Evolutionary conservation across 1,284 basidiomycete species (phyloP).

Genomic region (Cryptococcus depauperatus): DNA sequence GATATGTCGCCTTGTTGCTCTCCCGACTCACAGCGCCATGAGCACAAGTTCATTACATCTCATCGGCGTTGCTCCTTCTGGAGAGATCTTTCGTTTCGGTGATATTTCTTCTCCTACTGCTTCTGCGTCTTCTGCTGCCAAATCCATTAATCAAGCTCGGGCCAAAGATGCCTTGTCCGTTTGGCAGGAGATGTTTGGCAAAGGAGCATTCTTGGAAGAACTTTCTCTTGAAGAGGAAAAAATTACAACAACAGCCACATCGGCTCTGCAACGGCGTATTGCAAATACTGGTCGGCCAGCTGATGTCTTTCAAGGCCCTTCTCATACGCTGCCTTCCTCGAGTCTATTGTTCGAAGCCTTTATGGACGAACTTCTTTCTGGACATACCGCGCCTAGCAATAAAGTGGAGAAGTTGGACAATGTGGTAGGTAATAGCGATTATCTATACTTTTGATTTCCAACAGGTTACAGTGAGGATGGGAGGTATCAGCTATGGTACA

Average conservation of each 20-base stretch:
- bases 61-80: slow-evolving; percentile 25
- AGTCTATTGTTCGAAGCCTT: slow-evolving; percentile 65
- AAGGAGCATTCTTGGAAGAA: slow-evolving; percentile 41
- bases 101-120: slow-evolving; percentile 12
- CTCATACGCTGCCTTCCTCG: slow-evolving; percentile 72
- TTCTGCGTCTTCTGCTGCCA: neutral
- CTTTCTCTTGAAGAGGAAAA: slow-evolving; percentile 6
- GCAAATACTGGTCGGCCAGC: slow-evolving; percentile 23
- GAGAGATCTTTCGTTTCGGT: slow-evolving; percentile 38
- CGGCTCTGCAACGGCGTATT: slow-evolving; percentile 17
- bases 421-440: too few species aligned
- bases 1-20: slow-evolving; percentile 1
- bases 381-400: slow-evolving; percentile 1
- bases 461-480: neutral
- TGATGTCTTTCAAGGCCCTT: slow-evolving; percentile 61
- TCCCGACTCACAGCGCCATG: slow-evolving; percentile 1
- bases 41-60: slow-evolving; percentile 19
- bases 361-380: slow-evolving; percentile 56
- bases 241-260: slow-evolving; percentile 15
- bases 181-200: slow-evolving; percentile 47
- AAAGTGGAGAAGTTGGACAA: slow-evolving; percentile 4
- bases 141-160: neutral
- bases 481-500: too few species aligned
- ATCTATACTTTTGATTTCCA: too few species aligned
- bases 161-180: slow-evolving; percentile 24